Evolutionary conservation across 1,284 basidiomycete genomes (phyloP).

Genomic region (Apiotrichum domesticum): DNA sequence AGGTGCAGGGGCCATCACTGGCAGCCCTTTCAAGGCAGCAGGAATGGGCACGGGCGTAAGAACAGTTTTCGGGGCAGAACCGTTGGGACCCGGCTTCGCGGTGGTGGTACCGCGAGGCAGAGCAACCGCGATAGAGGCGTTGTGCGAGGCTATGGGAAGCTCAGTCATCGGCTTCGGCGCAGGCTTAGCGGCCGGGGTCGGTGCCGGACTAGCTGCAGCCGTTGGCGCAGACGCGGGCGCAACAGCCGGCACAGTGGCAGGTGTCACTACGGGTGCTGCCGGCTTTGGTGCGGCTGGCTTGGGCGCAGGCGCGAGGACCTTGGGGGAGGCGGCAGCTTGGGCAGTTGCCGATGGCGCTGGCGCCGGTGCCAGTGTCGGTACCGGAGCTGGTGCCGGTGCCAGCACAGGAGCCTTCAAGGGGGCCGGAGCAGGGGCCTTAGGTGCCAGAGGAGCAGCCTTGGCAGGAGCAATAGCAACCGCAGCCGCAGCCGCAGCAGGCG

Average conservation of each 20-base stretch:
- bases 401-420: background rate
- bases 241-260: constrained; percentile 1
- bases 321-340: too few species aligned
- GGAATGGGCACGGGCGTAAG: too few species aligned
- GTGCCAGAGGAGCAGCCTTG: background rate
- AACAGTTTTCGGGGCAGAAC: too few species aligned
- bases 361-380: constrained; percentile 1
- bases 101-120: too few species aligned
- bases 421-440: background rate
- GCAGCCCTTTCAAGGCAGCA: too few species aligned
- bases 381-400: background rate
- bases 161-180: background rate
- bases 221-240: background rate
- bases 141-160: too few species aligned
- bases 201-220: background rate
- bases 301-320: background rate
- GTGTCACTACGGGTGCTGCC: background rate
- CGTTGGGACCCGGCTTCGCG: too few species aligned
- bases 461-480: constrained; percentile 3
- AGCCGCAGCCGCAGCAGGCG: background rate
- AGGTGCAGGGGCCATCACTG: too few species aligned
- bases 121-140: too few species aligned
- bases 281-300: background rate
- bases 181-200: background rate
- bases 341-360: too few species aligned